Percentiles rank a stretch among this genome's conserved stretches.
Conservation (phyloP, 345 rosid species). For the Leavenworthia alabamica region DNA sequence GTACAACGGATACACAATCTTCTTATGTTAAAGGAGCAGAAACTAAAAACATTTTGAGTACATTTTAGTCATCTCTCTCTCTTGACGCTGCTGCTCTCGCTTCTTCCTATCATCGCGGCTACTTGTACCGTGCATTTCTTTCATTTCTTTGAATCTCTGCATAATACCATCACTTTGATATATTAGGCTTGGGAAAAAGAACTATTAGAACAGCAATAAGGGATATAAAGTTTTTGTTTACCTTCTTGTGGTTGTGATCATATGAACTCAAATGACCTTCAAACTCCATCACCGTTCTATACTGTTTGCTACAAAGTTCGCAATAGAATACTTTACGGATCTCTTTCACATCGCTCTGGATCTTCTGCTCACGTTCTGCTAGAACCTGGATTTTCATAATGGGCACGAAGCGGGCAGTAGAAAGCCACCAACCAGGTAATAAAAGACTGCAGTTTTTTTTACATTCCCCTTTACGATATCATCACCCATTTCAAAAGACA, state of each 20-base stretch:
- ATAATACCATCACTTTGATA: neutral
- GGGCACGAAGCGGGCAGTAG: constrained; percentile 99
- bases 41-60: constrained; percentile 40
- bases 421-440: constrained; percentile 98
- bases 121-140: constrained; percentile 77
- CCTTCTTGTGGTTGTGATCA: constrained; percentile 99
- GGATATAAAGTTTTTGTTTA: constrained; percentile 13
- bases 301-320: constrained; percentile 95
- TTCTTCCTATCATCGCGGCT: constrained; percentile 88
- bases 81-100: constrained; percentile 81
- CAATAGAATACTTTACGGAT: constrained; percentile 84
- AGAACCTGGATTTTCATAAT: constrained; percentile 99
- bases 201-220: neutral
- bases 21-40: neutral
- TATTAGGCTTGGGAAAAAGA: neutral
- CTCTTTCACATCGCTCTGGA: constrained; percentile 92
- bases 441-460: constrained; percentile 60
- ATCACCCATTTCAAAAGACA: constrained; percentile 73
- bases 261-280: constrained; percentile 94
- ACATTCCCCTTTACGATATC: constrained; percentile 51
- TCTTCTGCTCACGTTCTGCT: constrained; percentile 99
- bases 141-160: constrained; percentile 97
- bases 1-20: neutral
- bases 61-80: constrained; percentile 90
- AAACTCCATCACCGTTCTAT: constrained; percentile 93